Base-by-base conservation (phyloP, 441 rosid species). In the Theobroma grandiflorum region DNA sequence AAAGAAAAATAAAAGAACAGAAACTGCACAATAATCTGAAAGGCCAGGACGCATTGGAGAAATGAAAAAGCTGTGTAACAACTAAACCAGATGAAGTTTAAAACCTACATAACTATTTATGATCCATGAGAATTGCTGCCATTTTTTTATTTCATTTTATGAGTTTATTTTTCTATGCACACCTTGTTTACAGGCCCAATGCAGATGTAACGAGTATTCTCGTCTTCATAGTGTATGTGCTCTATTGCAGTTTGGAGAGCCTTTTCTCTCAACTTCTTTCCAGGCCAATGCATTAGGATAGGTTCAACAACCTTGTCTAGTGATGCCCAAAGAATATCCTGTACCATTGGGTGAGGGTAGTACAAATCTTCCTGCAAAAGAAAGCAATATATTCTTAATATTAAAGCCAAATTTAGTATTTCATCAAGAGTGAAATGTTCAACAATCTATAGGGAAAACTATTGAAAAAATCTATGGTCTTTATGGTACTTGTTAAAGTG, bases 161-260 rank as follows among this genome's bases (percentile, higher is more conserved):
- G 72, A 63, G 37, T 49, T 78, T 75, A 55, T 38, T n/a, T 61
- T 84, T 75, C 43, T 62, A 79, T 77, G 76, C 82, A 64, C 72
- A 94, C 99, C 99, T 97, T 97, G 83, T 95, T 94, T 80, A 95
- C 97, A 26, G 99, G 99, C 45, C 99, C 99, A 31, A 97, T 92
- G 93, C 99, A 97, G 81, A 95, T 80, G 77, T 94, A 97, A 67
- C 94, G 90, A 77, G 98, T 94, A 85, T 91, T 95, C 84, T 94
- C 96, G 81, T 95, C 99, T 84, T 97, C 99, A 78, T 95, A 95
- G 85, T 97, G 99, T 75, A 95, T 84, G 79, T 95, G 99, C 83
- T 94, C 91, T 43, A 97, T 85, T 43, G 82, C 84, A 52, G 85
- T 75, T 43, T 65, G 82, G 70, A 94, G 78, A 72, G 98, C 97